phyloP scores from a whole-genome alignment of 148 eudicot genomes.

The Pouteria glomerata region DNA sequence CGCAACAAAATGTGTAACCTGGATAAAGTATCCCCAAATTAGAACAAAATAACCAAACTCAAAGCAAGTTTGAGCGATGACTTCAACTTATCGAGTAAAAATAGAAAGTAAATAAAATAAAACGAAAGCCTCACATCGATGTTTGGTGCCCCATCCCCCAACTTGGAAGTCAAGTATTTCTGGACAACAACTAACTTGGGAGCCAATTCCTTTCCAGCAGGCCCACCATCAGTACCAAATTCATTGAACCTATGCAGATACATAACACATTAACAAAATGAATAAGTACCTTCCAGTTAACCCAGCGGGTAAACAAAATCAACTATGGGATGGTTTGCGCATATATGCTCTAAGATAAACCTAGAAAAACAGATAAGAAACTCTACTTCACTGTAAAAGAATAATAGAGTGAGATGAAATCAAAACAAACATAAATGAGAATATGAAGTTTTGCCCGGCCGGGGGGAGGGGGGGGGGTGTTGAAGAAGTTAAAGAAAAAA shows the following conservation, averaged over 20 bases:
- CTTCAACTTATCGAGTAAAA: neutral
- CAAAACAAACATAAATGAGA: no score
- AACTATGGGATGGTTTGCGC: no score
- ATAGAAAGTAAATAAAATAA: neutral
- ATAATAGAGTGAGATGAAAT: no score
- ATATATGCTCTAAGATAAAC: no score
- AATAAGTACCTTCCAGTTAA: neutral
- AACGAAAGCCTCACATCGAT: constrained; percentile 42
- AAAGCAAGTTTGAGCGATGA: neutral
- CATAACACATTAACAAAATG: neutral
- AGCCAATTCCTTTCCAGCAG: constrained; percentile 54
- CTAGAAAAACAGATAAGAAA: no score
- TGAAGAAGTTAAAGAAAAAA: neutral
- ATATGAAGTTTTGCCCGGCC: no score
- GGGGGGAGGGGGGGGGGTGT: neutral
- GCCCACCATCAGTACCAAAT: constrained; percentile 74
- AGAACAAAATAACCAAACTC: neutral
- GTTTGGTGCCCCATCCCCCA: constrained; percentile 35
- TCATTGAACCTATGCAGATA: constrained; percentile 59
- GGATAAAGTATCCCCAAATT: constrained; percentile 12
- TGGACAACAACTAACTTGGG: constrained; percentile 44
- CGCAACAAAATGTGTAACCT: constrained; percentile 59
- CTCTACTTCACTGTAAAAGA: no score
- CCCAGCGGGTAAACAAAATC: neutral
- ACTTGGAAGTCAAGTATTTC: constrained; percentile 31